Base-by-base conservation (phyloP, 1,284 basidiomycete species). In the Moesziomyces antarcticus region DNA sequence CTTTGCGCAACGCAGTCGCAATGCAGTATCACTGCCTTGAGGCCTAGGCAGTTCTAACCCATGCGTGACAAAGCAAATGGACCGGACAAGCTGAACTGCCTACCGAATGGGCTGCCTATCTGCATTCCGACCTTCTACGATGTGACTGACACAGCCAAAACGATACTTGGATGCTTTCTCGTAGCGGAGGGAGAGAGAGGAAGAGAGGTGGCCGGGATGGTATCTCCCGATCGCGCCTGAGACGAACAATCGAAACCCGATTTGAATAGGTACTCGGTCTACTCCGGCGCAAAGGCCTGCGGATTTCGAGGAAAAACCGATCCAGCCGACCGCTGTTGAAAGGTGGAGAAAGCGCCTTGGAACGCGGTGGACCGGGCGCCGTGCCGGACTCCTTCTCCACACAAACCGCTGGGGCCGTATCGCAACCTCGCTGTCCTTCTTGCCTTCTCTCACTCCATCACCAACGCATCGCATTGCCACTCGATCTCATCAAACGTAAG, bases 241-340 rank as follows among this genome's bases (percentile, higher is more conserved):
- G 13, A 24, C 5, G 21, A 44, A 44, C 1, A 44, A n/a, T 5
- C 16, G 3, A 5, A 1, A 16, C 45, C 45, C 45, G 45, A 46
- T 46, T 30, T n/a, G 16, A n/a, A 21, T 4, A 3, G 21, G 8
- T 3, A n/a, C 16, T 64, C 68, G 68, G 68, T 66, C 50, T 61
- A 65, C 53, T 55, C 58, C 62, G 68, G 68, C 56, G 54, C 22
- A 71, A 47, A 56, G 62, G 62, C 50, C 50, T 51, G 57, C 61
- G 54, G 56, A 49, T 40, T 46, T 27, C 18, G 50, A 20, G 49
- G 9, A 47, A 27, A 37, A 10, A 25, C 58, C 58, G 47, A 58
- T 71, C 40, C 54, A 65, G 68, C 68, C 68, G 68, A 47, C n/a
- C 25, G 45, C 30, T 13, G 22, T 47, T 57, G 55, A 68, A 60